Conservation (phyloP, 352 stramenopile genomes). For the Phytopythium cucurbitacearum region DNA sequence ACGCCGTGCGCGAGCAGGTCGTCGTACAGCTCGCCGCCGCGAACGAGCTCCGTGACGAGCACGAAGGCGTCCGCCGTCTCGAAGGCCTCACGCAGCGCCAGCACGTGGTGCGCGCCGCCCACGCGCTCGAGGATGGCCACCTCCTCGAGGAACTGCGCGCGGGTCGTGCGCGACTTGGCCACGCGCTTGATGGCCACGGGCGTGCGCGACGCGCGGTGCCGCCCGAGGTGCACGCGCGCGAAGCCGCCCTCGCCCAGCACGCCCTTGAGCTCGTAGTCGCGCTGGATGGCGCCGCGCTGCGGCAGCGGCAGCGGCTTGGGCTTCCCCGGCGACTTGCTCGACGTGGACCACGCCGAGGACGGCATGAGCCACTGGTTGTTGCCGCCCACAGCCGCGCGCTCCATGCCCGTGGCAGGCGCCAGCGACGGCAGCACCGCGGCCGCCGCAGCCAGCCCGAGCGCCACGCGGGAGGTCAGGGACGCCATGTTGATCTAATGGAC, state of each 20-base stretch:
- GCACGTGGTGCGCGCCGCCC: conserved; percentile 31
- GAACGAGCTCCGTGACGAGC: conserved; percentile 50
- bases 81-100: conserved; percentile 50
- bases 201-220: conserved; percentile 35
- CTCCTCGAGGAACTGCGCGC: conserved; percentile 41
- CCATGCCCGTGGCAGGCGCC: neutral
- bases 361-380: neutral
- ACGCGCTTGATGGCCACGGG: conserved; percentile 56
- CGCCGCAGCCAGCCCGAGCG: neutral
- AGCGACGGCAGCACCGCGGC: neutral
- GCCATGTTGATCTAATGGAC: too few relatives aligned
- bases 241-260: conserved; percentile 53
- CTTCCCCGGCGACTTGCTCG: neutral
- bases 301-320: neutral
- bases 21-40: conserved; percentile 50
- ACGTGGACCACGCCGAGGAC: neutral
- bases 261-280: conserved; percentile 40
- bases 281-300: conserved; percentile 18
- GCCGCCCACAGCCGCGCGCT: neutral
- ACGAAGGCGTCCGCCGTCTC: conserved; percentile 53
- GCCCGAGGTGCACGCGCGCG: conserved; percentile 32
- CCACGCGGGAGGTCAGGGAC: neutral
- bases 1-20: conserved; percentile 36
- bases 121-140: conserved; percentile 43
- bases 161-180: conserved; percentile 33